Percentiles rank a stretch among this genome's conserved stretches.
Evolutionary conservation across 2,329 filamentous ascomycete species (phyloP).

Genomic region (Xylaria sp.): DNA sequence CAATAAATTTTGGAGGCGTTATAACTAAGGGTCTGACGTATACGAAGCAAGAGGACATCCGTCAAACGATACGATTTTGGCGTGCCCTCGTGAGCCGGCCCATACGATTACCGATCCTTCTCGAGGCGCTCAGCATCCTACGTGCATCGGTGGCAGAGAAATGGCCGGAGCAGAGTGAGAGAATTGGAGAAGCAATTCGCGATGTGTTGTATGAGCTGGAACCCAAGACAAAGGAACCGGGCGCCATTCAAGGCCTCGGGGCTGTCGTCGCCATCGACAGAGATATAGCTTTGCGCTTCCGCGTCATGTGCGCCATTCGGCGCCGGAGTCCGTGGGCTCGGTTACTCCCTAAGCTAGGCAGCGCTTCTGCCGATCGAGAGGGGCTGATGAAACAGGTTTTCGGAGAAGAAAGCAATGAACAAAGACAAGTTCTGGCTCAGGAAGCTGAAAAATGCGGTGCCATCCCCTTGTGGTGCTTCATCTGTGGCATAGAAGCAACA

Average conservation of each 20-base stretch:
- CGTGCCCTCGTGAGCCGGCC: constrained; percentile 29
- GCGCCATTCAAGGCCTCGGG: constrained; percentile 21
- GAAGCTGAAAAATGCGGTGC: constrained; percentile 21
- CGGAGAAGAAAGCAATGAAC: constrained; percentile 23
- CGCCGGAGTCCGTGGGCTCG: constrained; percentile 27
- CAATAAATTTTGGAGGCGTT: constrained; percentile 28
- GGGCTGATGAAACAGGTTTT: constrained; percentile 28
- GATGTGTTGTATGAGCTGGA: constrained; percentile 23
- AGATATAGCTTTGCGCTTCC: constrained; percentile 20
- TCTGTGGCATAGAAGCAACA: constrained; percentile 29
- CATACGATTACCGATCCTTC: constrained; percentile 25
- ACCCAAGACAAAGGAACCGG: constrained; percentile 21
- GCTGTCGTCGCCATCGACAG: constrained; percentile 26
- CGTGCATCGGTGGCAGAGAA: constrained; percentile 24
- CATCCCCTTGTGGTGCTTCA: constrained; percentile 29
- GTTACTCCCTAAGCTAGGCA: constrained; percentile 24
- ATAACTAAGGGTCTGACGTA: constrained; percentile 27
- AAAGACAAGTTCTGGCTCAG: constrained; percentile 16
- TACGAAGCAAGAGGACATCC: constrained; percentile 23
- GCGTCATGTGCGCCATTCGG: constrained; percentile 29
- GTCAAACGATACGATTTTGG: constrained; percentile 29
- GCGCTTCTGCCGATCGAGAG: constrained; percentile 22
- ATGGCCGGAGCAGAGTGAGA: constrained; percentile 24
- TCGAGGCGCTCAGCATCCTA: constrained; percentile 29
- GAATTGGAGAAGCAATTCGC: constrained; percentile 28